Evolutionary conservation across 176 grass and related monocot species (phyloP).

Genomic region (Oryza meridionalis): DNA sequence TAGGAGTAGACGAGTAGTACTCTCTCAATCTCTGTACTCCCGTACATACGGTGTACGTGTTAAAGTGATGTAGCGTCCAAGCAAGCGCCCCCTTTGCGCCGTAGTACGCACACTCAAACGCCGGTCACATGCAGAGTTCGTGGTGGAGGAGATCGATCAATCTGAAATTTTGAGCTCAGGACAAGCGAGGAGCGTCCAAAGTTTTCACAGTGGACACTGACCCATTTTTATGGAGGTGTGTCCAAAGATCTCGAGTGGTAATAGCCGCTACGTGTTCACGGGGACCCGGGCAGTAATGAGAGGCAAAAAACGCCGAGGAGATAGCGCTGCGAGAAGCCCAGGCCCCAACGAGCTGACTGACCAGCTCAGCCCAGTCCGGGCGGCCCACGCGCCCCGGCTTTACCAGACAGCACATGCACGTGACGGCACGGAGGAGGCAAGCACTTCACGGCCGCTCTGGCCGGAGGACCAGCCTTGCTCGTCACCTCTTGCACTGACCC

Average conservation of each 20-base stretch:
- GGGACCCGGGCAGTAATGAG: not conserved
- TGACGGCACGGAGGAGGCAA: constrained; percentile 49
- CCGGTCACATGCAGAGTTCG: not conserved
- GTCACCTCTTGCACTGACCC: not conserved
- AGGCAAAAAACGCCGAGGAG: not conserved
- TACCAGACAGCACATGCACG: constrained; percentile 33
- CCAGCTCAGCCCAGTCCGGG: not conserved
- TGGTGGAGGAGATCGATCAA: constrained; percentile 1
- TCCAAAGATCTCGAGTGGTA: constrained; percentile 6
- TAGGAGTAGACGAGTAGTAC: too few relatives aligned
- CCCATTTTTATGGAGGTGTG: not conserved
- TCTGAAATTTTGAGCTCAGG: not conserved
- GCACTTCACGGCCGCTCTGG: not conserved
- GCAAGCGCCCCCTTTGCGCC: not conserved
- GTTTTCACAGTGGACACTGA: not conserved
- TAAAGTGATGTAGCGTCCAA: constrained; percentile 38
- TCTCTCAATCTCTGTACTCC: not conserved
- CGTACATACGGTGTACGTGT: constrained; percentile 29
- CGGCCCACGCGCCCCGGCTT: constrained; percentile 3
- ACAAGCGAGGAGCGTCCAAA: not conserved
- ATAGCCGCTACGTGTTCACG: constrained; percentile 8
- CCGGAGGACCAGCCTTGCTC: not conserved
- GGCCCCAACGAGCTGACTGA: not conserved
- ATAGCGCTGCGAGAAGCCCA: not conserved
- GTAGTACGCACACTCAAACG: constrained; percentile 32